These are phyloP conservation scores for Pestalotiopsis sp. DNA, from an alignment of 2,329 filamentous ascomycete species.

Conservation along the genomic window DNA sequence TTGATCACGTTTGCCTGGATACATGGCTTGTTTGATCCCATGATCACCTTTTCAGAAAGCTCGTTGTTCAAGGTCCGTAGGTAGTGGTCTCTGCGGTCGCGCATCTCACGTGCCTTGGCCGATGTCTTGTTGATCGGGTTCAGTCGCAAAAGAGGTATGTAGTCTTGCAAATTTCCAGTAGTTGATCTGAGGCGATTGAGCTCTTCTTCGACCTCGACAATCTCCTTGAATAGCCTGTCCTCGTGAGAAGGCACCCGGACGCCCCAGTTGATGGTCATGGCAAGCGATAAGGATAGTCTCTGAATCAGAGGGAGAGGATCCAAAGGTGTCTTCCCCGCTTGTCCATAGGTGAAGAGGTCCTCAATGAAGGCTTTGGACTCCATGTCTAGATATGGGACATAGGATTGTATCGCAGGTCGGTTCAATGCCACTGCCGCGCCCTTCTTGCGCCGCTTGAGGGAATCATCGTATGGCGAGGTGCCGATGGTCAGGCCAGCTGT, in stretches of 20 bases:
- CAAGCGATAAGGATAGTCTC: constrained; percentile 76
- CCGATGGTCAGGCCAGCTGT: constrained; percentile 83
- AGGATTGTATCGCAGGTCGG: constrained; percentile 73
- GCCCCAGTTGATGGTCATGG: constrained; percentile 78
- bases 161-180: constrained; percentile 84
- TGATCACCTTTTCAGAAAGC: constrained; percentile 41
- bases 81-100: constrained; percentile 69
- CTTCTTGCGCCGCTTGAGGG: constrained; percentile 76
- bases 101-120: constrained; percentile 64
- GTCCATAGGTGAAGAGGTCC: constrained; percentile 68
- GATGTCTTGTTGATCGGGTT: constrained; percentile 42
- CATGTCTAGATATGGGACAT: constrained; percentile 82
- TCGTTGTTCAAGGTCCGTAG: constrained; percentile 69
- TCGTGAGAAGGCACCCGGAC: constrained; percentile 74
- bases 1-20: constrained; percentile 40
- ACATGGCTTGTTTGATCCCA: constrained; percentile 43
- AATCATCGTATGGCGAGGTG: constrained; percentile 83
- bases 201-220: constrained; percentile 74
- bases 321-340: constrained; percentile 63
- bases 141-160: constrained; percentile 74
- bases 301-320: constrained; percentile 76
- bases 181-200: constrained; percentile 78
- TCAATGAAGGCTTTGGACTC: constrained; percentile 74
- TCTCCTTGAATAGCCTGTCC: constrained; percentile 70
- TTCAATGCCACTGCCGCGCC: constrained; percentile 80